Conservation (phyloP, 768 basidiomycete species). For the Lentinula sp. region DNA sequence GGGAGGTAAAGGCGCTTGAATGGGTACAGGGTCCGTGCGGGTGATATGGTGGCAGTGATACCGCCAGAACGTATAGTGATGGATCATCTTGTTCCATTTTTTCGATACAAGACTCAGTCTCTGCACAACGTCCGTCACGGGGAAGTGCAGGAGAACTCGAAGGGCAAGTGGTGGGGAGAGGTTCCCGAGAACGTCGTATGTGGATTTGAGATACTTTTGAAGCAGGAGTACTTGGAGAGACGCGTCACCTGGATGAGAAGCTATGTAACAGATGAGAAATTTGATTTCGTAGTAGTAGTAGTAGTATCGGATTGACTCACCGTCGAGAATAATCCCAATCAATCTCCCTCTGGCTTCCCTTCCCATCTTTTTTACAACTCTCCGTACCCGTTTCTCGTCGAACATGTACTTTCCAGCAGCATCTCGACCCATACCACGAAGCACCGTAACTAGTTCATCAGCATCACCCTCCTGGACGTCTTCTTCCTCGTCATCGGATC, state of each 20-base stretch:
- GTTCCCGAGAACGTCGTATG: slow-evolving; percentile 75
- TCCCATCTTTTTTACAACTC: slow-evolving; percentile 52
- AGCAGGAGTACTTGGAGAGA: slow-evolving; percentile 77
- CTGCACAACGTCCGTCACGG: slow-evolving; percentile 45
- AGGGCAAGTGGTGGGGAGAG: slow-evolving; percentile 62
- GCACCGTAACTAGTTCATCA: slow-evolving; percentile 31
- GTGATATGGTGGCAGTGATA: slow-evolving; percentile 73
- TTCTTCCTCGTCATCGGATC: slow-evolving; percentile 35
- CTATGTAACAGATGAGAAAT: slow-evolving; percentile 24
- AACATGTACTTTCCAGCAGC: slow-evolving; percentile 54
- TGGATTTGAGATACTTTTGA: slow-evolving; percentile 76
- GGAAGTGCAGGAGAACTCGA: slow-evolving; percentile 53
- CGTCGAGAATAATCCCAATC: slow-evolving; percentile 64
- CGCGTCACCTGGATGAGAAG: slow-evolving; percentile 81
- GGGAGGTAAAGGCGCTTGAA: slow-evolving; percentile 16
- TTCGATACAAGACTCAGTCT: slow-evolving; percentile 30
- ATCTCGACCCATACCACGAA: slow-evolving; percentile 29
- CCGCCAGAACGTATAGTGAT: slow-evolving; percentile 71
- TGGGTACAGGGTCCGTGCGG: slow-evolving; percentile 59
- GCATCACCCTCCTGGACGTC: slow-evolving; percentile 28
- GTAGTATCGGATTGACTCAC: slow-evolving; percentile 21
- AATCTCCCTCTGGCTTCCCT: slow-evolving; percentile 69
- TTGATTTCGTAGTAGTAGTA: background rate
- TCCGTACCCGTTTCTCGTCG: slow-evolving; percentile 64
- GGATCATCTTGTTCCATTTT: slow-evolving; percentile 36